Evolutionary conservation across 345 rosid genomes (phyloP), one percentile per base, ranked within the genome.

Genomic region (Streptanthus diversifolius): DNA sequence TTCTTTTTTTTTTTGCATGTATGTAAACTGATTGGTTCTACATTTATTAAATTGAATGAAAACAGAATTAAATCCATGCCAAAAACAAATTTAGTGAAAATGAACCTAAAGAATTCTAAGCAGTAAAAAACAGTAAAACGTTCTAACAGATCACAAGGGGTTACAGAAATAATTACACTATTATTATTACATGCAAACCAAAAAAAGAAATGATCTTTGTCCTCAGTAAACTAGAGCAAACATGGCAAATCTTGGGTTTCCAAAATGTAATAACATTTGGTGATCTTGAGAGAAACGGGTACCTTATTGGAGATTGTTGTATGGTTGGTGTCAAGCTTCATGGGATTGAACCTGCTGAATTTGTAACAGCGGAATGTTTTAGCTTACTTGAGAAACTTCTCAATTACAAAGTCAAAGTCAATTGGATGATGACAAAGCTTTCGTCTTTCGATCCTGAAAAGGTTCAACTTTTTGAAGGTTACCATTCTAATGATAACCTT

Each of bases 391-490:
- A 75, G 64, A 68, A 68, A 49, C 73, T 70, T 41, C 56, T 10
- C 4, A 62, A 62, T 44, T 44, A 54, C 70, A 75, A 35, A 75
- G 59, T 76, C 66, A 76, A n/a, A n/a, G 58, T 69, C 70, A 75
- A 70, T 35, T 75, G 74, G 74, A 43, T 43, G 70, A 69, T 69
- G 59, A 53, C 52, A 3, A 27, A 35, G 25, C 62, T 61, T 65
- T 75, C 33, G 8, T 62, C 70, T 10, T 69, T 75, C 33, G 18
- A 69, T 4, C 53, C 49, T 44, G 22, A 15, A 6, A 21, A 15
- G 1, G 14, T 0, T 25, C 57, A 75, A 6, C 4, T 69, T 43
- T 59, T 7, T 0, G 4, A n/a, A n/a, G n/a, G n/a, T n/a, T n/a
- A n/a, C n/a, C n/a, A n/a, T n/a, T n/a, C n/a, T n/a, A n/a, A n/a